Conservation (phyloP, 1,284 basidiomycete genomes). For the Anthracocystis walkeri region DNA sequence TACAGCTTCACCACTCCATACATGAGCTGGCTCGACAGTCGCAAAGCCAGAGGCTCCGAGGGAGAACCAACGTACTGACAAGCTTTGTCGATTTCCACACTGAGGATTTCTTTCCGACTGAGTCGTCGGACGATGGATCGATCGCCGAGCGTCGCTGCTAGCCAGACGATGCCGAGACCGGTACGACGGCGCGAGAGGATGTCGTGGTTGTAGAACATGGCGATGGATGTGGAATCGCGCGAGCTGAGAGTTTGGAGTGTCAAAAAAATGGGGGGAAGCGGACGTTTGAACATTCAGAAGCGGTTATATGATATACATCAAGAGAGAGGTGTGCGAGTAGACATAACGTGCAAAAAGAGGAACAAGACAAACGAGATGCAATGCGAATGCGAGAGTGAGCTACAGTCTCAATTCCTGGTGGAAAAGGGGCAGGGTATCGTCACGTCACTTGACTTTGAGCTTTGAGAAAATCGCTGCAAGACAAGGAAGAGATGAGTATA, state of each 20-base stretch:
- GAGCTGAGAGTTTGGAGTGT: neutral
- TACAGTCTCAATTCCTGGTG: constrained; percentile 5
- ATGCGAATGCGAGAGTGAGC: constrained; percentile 27
- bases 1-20: constrained; percentile 59
- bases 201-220: constrained; percentile 62
- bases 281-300: constrained; percentile 4
- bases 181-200: constrained; percentile 49
- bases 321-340: neutral
- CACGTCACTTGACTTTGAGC: neutral
- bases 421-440: constrained; percentile 28
- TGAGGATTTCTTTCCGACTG: constrained; percentile 43
- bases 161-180: constrained; percentile 63
- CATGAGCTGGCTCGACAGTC: constrained; percentile 56
- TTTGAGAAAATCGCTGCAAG: neutral
- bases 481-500: constrained; percentile 28
- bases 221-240: too few relatives aligned
- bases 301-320: constrained; percentile 14
- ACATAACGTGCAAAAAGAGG: neutral
- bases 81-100: constrained; percentile 35
- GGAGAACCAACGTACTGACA: constrained; percentile 47
- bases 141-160: constrained; percentile 59
- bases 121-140: constrained; percentile 44
- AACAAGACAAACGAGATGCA: constrained; percentile 6
- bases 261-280: neutral
- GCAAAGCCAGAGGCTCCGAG: constrained; percentile 56